These are phyloP conservation scores for Clavulina sp. DNA, from an alignment of 768 basidiomycete genomes.

Conservation along the genomic window DNA sequence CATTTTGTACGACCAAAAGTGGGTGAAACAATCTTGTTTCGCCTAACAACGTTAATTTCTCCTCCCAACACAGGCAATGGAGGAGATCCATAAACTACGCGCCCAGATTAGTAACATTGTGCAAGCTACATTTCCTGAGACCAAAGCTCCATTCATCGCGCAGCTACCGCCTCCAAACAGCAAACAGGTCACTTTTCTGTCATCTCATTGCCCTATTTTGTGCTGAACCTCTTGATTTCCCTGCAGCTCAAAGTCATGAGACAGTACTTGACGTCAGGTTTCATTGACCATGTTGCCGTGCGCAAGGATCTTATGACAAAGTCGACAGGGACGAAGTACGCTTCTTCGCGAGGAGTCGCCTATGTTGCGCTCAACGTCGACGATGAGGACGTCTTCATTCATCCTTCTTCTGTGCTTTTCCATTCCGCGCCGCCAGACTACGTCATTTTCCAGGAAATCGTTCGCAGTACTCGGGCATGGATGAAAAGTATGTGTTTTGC, in stretches of 20 bases:
- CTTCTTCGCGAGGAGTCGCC: constrained; percentile 60
- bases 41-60: background rate
- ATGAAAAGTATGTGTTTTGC: constrained; percentile 44
- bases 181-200: constrained; percentile 38
- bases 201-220: background rate
- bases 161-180: constrained; percentile 61
- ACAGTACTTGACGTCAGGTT: constrained; percentile 73
- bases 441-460: constrained; percentile 65
- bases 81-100: constrained; percentile 92
- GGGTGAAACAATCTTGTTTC: constrained; percentile 8
- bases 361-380: constrained; percentile 65
- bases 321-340: constrained; percentile 45
- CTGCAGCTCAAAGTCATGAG: constrained; percentile 70
- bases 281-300: constrained; percentile 90
- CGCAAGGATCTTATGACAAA: constrained; percentile 67
- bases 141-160: constrained; percentile 39
- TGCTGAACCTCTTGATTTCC: background rate
- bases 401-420: constrained; percentile 71
- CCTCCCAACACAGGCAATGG: constrained; percentile 60
- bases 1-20: constrained; percentile 89
- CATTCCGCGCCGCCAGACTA: constrained; percentile 64
- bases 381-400: constrained; percentile 76
- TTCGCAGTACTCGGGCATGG: constrained; percentile 56
- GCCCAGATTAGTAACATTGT: constrained; percentile 79
- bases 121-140: constrained; percentile 50